phyloP scores from a whole-genome alignment of 1,139 yeast genomes.

The Saccharomyces hybrid region DNA sequence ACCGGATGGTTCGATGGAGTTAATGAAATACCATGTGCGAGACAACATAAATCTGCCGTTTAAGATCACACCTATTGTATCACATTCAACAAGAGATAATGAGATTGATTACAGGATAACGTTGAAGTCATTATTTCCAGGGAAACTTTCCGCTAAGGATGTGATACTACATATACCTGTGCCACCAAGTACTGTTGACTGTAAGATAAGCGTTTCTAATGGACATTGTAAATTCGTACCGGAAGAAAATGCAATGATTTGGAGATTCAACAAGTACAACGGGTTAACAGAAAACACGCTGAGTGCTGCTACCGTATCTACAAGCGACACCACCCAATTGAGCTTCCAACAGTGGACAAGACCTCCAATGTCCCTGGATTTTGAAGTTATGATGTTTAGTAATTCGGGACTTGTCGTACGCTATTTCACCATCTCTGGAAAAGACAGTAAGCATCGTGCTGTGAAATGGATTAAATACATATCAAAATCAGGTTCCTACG shows the following conservation, averaged over 20 bases:
- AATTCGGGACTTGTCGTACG: slow-evolving; percentile 72
- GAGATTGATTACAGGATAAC: slow-evolving; percentile 51
- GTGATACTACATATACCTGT: slow-evolving; percentile 63
- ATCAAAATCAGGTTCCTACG: slow-evolving; percentile 72
- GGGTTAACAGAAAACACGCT: slow-evolving; percentile 56
- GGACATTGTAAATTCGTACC: slow-evolving; percentile 69
- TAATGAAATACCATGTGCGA: slow-evolving; percentile 65
- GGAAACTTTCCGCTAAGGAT: slow-evolving; percentile 57
- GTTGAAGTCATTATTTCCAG: slow-evolving; percentile 55
- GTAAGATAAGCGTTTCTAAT: slow-evolving; percentile 43
- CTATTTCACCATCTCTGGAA: slow-evolving; percentile 63
- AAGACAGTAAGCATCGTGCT: slow-evolving; percentile 51
- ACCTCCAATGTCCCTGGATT: slow-evolving; percentile 72
- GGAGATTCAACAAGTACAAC: slow-evolving; percentile 64
- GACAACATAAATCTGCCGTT: slow-evolving; percentile 68
- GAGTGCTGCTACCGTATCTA: slow-evolving; percentile 28
- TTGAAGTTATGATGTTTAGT: slow-evolving; percentile 68
- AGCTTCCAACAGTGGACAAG: slow-evolving; percentile 46
- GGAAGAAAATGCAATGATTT: slow-evolving; percentile 54
- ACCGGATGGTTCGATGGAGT: slow-evolving; percentile 88
- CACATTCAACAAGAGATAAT: slow-evolving; percentile 39
- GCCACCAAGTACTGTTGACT: slow-evolving; percentile 54
- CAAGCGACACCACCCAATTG: slow-evolving; percentile 18
- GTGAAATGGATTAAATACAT: slow-evolving; percentile 84
- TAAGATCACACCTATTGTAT: slow-evolving; percentile 52